Evolutionary conservation across 768 basidiomycete species (phyloP).

Genomic region (Chiua virens): DNA sequence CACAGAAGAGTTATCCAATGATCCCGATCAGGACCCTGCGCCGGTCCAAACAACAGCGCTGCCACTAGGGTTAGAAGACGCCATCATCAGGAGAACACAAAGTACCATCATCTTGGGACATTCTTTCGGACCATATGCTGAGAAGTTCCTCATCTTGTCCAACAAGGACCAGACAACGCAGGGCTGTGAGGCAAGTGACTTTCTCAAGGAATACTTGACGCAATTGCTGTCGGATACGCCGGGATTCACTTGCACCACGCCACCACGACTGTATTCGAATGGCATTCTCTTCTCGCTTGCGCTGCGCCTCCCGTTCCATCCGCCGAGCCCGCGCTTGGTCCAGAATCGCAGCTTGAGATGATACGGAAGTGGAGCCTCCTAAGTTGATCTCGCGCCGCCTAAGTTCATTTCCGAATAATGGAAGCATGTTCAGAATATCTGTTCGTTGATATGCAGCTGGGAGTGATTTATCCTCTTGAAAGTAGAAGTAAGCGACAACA

Average conservation of each 20-base stretch:
- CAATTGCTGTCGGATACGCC: conserved; percentile 45
- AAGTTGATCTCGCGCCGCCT: conserved; percentile 70
- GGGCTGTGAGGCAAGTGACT: conserved; percentile 50
- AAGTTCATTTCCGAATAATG: conserved; percentile 51
- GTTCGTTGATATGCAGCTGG: background rate
- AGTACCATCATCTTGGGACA: conserved; percentile 23
- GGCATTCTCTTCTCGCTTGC: conserved; percentile 58
- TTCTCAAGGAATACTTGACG: conserved; percentile 51
- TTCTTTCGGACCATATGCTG: conserved; percentile 31
- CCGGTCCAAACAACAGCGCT: conserved; percentile 45
- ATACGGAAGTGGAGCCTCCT: conserved; percentile 57
- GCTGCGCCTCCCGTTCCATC: conserved; percentile 54
- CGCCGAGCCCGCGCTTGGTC: conserved; percentile 61
- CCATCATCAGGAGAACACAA: background rate
- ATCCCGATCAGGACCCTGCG: conserved; percentile 34
- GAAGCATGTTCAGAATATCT: conserved; percentile 30
- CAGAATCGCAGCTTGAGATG: conserved; percentile 58
- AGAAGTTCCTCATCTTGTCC: conserved; percentile 40
- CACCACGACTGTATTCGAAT: conserved; percentile 69
- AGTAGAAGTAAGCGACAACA: background rate
- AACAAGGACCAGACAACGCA: conserved; percentile 66
- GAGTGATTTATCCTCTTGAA: background rate
- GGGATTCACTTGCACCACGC: conserved; percentile 49
- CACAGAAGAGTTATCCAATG: conserved; percentile 67
- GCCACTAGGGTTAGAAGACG: conserved; percentile 2